These are phyloP conservation scores for Amphicarpaea edgeworthii DNA, from an alignment of 306 rosid species.

Conservation along the genomic window DNA sequence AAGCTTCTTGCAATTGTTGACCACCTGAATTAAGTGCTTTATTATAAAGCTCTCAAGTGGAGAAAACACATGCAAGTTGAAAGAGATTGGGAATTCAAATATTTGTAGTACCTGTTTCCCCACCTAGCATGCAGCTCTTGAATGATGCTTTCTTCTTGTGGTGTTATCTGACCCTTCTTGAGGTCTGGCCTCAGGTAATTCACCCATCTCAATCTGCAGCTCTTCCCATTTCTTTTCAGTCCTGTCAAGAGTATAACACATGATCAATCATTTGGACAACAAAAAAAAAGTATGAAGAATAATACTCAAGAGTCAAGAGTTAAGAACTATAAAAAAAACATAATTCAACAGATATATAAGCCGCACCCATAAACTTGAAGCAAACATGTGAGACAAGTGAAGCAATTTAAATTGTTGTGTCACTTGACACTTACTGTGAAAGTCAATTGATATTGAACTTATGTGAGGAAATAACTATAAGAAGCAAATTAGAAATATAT, in stretches of 20 bases:
- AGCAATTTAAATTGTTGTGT: slow-evolving; percentile 16
- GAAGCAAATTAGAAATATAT: not conserved
- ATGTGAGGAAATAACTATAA: not conserved
- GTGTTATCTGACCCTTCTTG: slow-evolving; percentile 69
- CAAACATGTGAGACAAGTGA: too few relatives aligned
- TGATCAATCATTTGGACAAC: not conserved
- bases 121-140: slow-evolving; percentile 94
- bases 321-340: too few relatives aligned
- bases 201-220: slow-evolving; percentile 95
- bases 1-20: slow-evolving; percentile 94
- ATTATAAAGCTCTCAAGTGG: not conserved
- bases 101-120: slow-evolving; percentile 83
- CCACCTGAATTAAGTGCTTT: slow-evolving; percentile 63
- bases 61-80: slow-evolving; percentile 6
- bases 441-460: slow-evolving; percentile 19
- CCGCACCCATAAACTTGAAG: too few relatives aligned
- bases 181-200: slow-evolving; percentile 89
- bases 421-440: slow-evolving; percentile 5
- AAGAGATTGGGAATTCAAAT: not conserved
- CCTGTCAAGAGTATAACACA: slow-evolving; percentile 50
- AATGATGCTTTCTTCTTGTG: slow-evolving; percentile 91
- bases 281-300: slow-evolving; percentile 4
- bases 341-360: too few relatives aligned
- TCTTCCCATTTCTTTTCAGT: slow-evolving; percentile 87
- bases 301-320: not conserved